Evolutionary conservation across 805 yeast species (phyloP), one percentile per base, ranked within the genome.

Genomic region (Maudiozyma bulderi): DNA sequence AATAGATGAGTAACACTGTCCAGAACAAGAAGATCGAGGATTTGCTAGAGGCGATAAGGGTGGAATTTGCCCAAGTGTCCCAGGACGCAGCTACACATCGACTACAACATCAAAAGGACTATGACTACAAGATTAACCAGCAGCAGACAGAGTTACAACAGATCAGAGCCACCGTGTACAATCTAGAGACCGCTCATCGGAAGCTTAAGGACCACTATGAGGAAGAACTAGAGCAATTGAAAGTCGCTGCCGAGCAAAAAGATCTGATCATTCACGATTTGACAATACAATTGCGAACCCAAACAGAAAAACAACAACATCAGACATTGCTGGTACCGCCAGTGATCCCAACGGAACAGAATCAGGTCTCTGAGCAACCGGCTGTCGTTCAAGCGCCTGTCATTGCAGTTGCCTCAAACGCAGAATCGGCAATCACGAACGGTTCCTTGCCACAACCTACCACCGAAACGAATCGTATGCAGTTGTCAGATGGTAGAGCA

Each of bases 161-260:
- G 66, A 89, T 91, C 52, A 79, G 96, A 59, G 93, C 87, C 62
- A 87, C 95, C 9, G 95, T 91, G 37, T 89, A 83, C 62, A 97
- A 91, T 64, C 77, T 91, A 58, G 97, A 91, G 66, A 77, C 83
- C 76, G 91, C 95, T 34, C 97, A 91, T 71, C 77, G 96, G 57
- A 86, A 86, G 64, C 86, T 91, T 77, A 89, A 90, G 70, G 97
- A 91, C 62, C 89, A 91, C 43, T 91, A 91, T 69, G 97, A 91
- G 66, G 95, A 86, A 61, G 97, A 91, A 69, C 84, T 91, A 50
- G 72, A 80, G 62, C 76, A 93, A 56, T 75, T 91, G 68, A 88
- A 90, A 67, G 81, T 82, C 54, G 96, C 87, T 65, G 74, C 90
- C 56, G 98, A 90, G 60, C 79, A 76, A 60, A 74, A 90, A 59